Evolutionary conservation across 2,329 filamentous ascomycete species (phyloP).

Genomic region (Epichloe gansuensis): DNA sequence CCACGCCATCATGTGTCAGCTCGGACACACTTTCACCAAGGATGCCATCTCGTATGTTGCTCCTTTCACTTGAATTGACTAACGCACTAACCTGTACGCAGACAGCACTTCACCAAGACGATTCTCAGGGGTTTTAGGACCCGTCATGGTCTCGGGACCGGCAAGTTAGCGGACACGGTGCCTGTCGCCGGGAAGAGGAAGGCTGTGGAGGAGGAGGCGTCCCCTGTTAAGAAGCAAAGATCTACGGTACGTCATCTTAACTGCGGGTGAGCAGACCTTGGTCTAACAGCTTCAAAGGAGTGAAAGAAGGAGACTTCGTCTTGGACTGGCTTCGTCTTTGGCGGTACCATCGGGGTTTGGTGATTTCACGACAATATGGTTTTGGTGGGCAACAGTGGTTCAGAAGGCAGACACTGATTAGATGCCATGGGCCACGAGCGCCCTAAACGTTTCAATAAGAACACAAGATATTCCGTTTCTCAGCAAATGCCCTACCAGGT

Average conservation of each 20-base stretch:
- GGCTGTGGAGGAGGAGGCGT: not conserved
- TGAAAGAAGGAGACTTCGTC: too few relatives aligned
- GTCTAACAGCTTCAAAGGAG: too few relatives aligned
- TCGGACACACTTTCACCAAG: conserved; percentile 25
- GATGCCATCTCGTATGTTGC: conserved; percentile 26
- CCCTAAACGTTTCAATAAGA: too few relatives aligned
- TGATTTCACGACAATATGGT: too few relatives aligned
- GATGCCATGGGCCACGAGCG: too few relatives aligned
- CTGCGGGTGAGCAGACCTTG: too few relatives aligned
- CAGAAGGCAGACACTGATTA: too few relatives aligned
- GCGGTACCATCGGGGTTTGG: too few relatives aligned
- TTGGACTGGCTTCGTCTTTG: too few relatives aligned
- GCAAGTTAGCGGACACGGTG: conserved; percentile 3
- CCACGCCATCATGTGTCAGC: conserved; percentile 18
- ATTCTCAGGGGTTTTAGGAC: conserved; percentile 24
- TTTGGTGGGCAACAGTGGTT: too few relatives aligned
- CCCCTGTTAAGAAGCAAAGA: not conserved
- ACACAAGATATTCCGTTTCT: too few relatives aligned
- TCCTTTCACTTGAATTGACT: not conserved
- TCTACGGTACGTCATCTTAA: not conserved
- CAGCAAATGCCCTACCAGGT: too few relatives aligned
- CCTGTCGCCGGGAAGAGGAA: conserved; percentile 8
- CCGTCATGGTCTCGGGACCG: conserved; percentile 12
- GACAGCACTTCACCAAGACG: conserved; percentile 27
- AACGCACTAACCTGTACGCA: conserved; percentile 7